These are phyloP conservation scores for Stachybotrys echinatus DNA, from an alignment of 2,329 filamentous ascomycete genomes.

Conservation along the genomic window DNA sequence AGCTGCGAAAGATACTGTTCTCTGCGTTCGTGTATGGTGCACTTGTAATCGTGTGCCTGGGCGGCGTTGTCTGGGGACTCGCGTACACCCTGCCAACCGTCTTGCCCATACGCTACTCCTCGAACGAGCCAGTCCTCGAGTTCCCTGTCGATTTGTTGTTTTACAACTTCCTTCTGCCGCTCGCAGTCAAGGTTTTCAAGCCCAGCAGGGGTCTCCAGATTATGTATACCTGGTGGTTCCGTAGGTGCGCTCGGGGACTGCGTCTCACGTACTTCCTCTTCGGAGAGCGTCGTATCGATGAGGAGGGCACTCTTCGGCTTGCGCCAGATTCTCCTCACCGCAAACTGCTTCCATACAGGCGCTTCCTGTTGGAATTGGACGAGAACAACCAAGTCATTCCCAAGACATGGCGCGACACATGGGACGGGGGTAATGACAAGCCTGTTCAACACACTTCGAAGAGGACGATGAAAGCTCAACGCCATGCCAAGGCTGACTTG, in stretches of 20 bases:
- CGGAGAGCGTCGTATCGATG: slow-evolving; percentile 72
- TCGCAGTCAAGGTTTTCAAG: slow-evolving; percentile 78
- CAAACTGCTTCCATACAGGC: slow-evolving; percentile 31
- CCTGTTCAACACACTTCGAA: slow-evolving; percentile 28
- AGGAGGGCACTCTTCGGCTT: slow-evolving; percentile 66
- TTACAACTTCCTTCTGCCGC: slow-evolving; percentile 93
- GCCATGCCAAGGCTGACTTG: slow-evolving; percentile 37
- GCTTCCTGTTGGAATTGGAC: slow-evolving; percentile 41
- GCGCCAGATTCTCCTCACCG: slow-evolving; percentile 22
- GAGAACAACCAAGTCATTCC: slow-evolving; percentile 36
- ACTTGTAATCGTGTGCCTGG: slow-evolving; percentile 85
- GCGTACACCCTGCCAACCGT: slow-evolving; percentile 62
- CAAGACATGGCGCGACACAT: slow-evolving; percentile 53
- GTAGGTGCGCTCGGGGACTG: slow-evolving; percentile 71
- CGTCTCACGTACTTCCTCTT: slow-evolving; percentile 92
- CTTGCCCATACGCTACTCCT: slow-evolving; percentile 89
- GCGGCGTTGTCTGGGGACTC: slow-evolving; percentile 93
- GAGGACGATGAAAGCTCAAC: slow-evolving; percentile 29
- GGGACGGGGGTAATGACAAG: slow-evolving; percentile 42
- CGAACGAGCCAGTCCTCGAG: slow-evolving; percentile 85
- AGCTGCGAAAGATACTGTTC: slow-evolving; percentile 93
- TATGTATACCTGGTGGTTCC: slow-evolving; percentile 97
- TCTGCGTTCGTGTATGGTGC: slow-evolving; percentile 94
- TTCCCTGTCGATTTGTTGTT: slow-evolving; percentile 92
- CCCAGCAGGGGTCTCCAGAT: slow-evolving; percentile 78